phyloP scores from a whole-genome alignment of 768 basidiomycete species.

The Candolleomyces eurysporus region DNA sequence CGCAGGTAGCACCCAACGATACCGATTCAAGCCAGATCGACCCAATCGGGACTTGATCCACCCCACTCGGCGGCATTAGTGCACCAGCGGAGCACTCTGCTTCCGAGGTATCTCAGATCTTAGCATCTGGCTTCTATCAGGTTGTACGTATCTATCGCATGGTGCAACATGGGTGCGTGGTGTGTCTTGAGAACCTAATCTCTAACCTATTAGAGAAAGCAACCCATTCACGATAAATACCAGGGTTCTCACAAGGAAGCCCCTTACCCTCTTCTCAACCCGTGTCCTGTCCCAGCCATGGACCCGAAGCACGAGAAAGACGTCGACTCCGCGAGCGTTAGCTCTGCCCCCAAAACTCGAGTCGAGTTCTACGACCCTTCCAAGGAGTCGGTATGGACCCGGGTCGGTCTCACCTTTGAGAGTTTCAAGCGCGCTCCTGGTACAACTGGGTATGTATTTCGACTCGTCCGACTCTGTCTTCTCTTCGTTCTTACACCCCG shows the following conservation, averaged over 20 bases:
- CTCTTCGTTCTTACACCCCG: background rate
- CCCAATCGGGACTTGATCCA: no score
- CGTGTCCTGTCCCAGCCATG: constrained; percentile 15
- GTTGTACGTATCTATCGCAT: no score
- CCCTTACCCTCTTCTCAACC: constrained; percentile 2
- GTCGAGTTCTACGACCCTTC: constrained; percentile 45
- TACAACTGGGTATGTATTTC: constrained; percentile 38
- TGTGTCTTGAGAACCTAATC: no score
- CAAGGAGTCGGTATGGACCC: constrained; percentile 45
- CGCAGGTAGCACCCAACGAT: no score
- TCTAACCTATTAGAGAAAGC: no score
- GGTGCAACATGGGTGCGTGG: no score
- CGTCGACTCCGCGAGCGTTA: constrained; percentile 29
- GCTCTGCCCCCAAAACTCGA: constrained; percentile 20
- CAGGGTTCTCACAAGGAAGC: background rate
- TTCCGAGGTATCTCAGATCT: no score
- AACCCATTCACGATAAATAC: no score
- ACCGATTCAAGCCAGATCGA: no score
- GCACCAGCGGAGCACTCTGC: no score
- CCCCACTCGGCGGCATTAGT: no score
- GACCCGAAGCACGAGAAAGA: constrained; percentile 32
- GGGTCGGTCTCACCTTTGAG: constrained; percentile 38
- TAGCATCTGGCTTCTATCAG: no score
- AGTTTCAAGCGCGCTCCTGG: constrained; percentile 48
- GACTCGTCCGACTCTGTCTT: background rate